These are phyloP conservation scores for Neonectria neomacrospora DNA, from an alignment of 2,329 filamentous ascomycete genomes.

Conservation along the genomic window DNA sequence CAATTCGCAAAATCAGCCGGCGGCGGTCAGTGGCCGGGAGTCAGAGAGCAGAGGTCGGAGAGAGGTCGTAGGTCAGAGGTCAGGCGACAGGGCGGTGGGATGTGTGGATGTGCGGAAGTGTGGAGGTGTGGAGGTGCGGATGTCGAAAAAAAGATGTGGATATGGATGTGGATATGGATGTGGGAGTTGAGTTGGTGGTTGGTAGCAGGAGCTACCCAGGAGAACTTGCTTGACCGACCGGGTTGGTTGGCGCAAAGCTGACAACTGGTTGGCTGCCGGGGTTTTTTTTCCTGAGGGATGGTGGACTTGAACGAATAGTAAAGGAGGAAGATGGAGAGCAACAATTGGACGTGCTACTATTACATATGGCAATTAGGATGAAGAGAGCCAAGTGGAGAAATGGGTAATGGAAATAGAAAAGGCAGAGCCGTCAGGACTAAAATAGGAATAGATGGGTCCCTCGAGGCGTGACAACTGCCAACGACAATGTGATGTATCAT, in stretches of 20 bases:
- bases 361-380: background rate
- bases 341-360: background rate
- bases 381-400: slow-evolving; percentile 17
- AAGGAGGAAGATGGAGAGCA: background rate
- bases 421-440: slow-evolving; percentile 17
- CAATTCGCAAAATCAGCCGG: slow-evolving; percentile 42
- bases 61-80: slow-evolving; percentile 38
- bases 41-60: slow-evolving; percentile 22
- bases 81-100: slow-evolving; percentile 41
- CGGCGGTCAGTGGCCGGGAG: slow-evolving; percentile 37
- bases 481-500: slow-evolving; percentile 15
- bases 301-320: background rate
- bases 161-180: slow-evolving; percentile 12
- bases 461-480: slow-evolving; percentile 17
- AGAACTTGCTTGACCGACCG: slow-evolving; percentile 10
- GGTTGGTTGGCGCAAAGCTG: background rate
- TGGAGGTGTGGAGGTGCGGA: slow-evolving; percentile 29
- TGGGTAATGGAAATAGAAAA: slow-evolving; percentile 16
- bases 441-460: slow-evolving; percentile 14
- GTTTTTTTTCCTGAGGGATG: background rate
- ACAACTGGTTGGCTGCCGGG: background rate
- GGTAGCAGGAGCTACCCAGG: slow-evolving; percentile 7
- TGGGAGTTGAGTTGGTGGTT: slow-evolving; percentile 18
- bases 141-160: slow-evolving; percentile 13
- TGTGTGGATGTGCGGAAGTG: slow-evolving; percentile 32